Percentiles rank a stretch among this genome's conserved stretches.
Conservation (phyloP, 2,329 filamentous ascomycete species). For the Claviceps maximensis region DNA sequence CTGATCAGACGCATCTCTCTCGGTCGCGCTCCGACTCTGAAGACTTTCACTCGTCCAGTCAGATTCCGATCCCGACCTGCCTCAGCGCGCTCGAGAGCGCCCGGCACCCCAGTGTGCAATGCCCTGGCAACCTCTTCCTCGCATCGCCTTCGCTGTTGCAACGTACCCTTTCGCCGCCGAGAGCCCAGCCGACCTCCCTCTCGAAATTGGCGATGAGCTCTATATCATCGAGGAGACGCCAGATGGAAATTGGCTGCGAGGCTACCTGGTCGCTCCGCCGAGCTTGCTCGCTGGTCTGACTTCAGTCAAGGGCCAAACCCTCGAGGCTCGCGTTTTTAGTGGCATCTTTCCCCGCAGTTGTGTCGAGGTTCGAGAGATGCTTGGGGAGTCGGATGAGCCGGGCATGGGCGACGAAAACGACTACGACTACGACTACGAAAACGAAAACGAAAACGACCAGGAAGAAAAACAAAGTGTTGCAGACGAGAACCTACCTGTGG, state of each 20-base stretch:
- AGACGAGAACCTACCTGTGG: slow-evolving; percentile 19
- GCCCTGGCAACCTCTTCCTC: slow-evolving; percentile 94
- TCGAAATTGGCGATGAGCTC: slow-evolving; percentile 95
- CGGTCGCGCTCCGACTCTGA: not conserved
- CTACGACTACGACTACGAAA: slow-evolving; percentile 21
- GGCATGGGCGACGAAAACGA: slow-evolving; percentile 33
- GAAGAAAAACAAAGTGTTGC: slow-evolving; percentile 16
- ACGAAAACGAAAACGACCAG: slow-evolving; percentile 22
- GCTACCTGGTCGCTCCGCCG: slow-evolving; percentile 88
- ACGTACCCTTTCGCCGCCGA: slow-evolving; percentile 85
- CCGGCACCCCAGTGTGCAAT: slow-evolving; percentile 35
- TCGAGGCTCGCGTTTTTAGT: slow-evolving; percentile 95
- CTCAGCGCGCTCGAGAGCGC: slow-evolving; percentile 6
- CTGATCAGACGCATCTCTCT: not conserved
- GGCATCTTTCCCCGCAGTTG: slow-evolving; percentile 93
- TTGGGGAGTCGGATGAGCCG: slow-evolving; percentile 56
- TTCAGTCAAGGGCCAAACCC: slow-evolving; percentile 77
- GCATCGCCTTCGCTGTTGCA: slow-evolving; percentile 95
- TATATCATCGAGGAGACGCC: slow-evolving; percentile 98
- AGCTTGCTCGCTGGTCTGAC: slow-evolving; percentile 86
- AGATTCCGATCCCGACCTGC: not conserved
- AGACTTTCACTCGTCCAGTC: not conserved
- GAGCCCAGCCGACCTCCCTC: slow-evolving; percentile 77
- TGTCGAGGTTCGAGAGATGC: slow-evolving; percentile 84
- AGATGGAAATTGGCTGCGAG: slow-evolving; percentile 83